Conservation (phyloP, 768 basidiomycete genomes). For the Suillus subluteus region DNA sequence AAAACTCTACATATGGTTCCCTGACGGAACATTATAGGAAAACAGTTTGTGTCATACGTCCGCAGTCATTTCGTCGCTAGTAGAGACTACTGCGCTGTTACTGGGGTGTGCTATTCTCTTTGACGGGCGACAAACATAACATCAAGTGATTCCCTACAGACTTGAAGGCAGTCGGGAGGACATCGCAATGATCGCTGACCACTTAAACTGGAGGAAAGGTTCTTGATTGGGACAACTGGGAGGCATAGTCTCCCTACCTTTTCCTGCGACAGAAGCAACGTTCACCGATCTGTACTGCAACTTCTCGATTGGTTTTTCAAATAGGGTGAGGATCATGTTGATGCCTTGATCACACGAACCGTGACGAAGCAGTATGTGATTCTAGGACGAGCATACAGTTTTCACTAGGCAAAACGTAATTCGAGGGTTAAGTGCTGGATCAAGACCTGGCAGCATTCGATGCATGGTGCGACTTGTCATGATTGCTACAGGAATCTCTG, state of each 20-base stretch:
- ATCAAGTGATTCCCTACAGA: constrained; percentile 25
- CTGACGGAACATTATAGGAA: too few relatives aligned
- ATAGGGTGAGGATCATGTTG: neutral
- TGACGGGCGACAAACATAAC: neutral
- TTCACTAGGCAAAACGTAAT: constrained; percentile 58
- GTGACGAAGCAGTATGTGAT: neutral
- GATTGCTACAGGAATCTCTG: constrained; percentile 18
- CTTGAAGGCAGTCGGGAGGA: constrained; percentile 38
- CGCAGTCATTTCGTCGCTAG: constrained; percentile 21
- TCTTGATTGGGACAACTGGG: constrained; percentile 47
- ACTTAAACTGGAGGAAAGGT: constrained; percentile 54
- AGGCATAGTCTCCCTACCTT: constrained; percentile 53
- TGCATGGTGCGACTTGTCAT: constrained; percentile 36
- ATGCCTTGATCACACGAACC: neutral
- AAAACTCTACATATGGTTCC: too few relatives aligned
- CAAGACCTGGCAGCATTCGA: constrained; percentile 41
- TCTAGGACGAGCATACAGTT: constrained; percentile 22
- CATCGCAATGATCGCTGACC: constrained; percentile 47
- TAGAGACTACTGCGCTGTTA: constrained; percentile 62
- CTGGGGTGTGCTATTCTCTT: constrained; percentile 45
- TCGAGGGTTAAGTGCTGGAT: constrained; percentile 53
- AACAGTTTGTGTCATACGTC: too few relatives aligned
- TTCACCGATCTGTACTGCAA: constrained; percentile 37
- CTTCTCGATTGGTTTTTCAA: constrained; percentile 42
- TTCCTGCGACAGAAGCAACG: constrained; percentile 17